A percentile compares a stretch with the other conserved stretches of the same genome.
These are phyloP conservation scores for Erodium moschatum DNA, from an alignment of 441 rosid species.

Conservation along the genomic window DNA sequence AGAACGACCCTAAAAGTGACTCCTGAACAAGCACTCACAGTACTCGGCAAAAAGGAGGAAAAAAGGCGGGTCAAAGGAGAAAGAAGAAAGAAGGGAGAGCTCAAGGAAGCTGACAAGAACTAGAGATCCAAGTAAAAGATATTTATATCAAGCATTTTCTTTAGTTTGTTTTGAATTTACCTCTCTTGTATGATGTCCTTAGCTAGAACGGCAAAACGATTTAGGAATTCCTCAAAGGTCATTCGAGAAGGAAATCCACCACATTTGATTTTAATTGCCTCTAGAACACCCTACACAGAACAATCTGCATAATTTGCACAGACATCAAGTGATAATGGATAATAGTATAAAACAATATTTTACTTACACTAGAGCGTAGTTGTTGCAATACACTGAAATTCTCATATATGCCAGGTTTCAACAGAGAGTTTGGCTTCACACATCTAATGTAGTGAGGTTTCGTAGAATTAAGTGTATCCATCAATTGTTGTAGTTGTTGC, in stretches of 20 bases:
- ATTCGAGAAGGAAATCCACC: conserved; percentile 93
- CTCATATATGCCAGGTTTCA: conserved; percentile 90
- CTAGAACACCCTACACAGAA: conserved; percentile 74
- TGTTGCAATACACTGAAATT: conserved; percentile 94
- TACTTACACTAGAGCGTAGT: conserved; percentile 89
- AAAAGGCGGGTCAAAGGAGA: too few species aligned
- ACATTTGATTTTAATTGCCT: conserved; percentile 94
- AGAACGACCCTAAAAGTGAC: too few species aligned
- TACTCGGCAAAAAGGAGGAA: too few species aligned
- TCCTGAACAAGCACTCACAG: too few species aligned
- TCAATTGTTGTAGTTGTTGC: conserved; percentile 79
- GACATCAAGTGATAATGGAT: background rate
- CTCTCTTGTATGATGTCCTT: conserved; percentile 60
- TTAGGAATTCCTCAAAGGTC: conserved; percentile 78
- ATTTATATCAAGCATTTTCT: conserved; percentile 75
- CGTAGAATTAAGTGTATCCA: conserved; percentile 91
- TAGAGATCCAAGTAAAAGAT: conserved; percentile 21
- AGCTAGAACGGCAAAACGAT: conserved; percentile 78
- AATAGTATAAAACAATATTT: conserved; percentile 14
- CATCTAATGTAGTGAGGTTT: conserved; percentile 98
- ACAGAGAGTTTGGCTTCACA: conserved; percentile 85
- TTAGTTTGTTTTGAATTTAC: conserved; percentile 53
- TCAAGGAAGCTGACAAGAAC: conserved; percentile 11
- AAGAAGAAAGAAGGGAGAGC: too few species aligned
- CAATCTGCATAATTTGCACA: conserved; percentile 5